These are phyloP conservation scores for Terfezia boudieri DNA, from an alignment of 495 filamentous ascomycete species.

Conservation along the genomic window DNA sequence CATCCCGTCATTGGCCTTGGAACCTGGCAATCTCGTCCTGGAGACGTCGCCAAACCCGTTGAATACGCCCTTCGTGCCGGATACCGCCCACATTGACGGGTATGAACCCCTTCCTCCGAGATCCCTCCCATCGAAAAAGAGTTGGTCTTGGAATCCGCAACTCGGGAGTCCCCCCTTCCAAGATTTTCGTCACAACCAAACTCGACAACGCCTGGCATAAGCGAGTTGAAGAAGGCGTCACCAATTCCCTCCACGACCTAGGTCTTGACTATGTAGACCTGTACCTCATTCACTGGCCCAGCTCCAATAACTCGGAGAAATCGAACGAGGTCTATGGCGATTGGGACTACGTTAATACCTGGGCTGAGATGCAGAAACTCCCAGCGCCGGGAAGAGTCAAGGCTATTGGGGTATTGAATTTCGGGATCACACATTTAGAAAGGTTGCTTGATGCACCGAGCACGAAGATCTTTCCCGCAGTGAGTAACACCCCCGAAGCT, in stretches of 20 bases:
- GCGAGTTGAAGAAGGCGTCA: slow-evolving; percentile 44
- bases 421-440: slow-evolving; percentile 37
- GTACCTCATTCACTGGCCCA: slow-evolving; percentile 73
- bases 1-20: slow-evolving; percentile 63
- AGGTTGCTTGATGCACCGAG: slow-evolving; percentile 32
- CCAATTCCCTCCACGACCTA: slow-evolving; percentile 43
- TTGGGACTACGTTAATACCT: slow-evolving; percentile 68
- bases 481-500: slow-evolving; percentile 81
- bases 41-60: slow-evolving; percentile 44
- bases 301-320: slow-evolving; percentile 25
- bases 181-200: slow-evolving; percentile 81
- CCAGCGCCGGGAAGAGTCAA: slow-evolving; percentile 55
- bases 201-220: slow-evolving; percentile 64
- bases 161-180: slow-evolving; percentile 53
- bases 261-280: slow-evolving; percentile 61
- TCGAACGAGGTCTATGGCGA: slow-evolving; percentile 25
- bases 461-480: slow-evolving; percentile 46
- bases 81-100: slow-evolving; percentile 49
- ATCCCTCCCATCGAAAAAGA: slow-evolving; percentile 29
- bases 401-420: slow-evolving; percentile 47
- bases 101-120: slow-evolving; percentile 13
- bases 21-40: slow-evolving; percentile 53
- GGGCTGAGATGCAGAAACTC: slow-evolving; percentile 68
- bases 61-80: slow-evolving; percentile 52
- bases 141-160: slow-evolving; percentile 61